These are phyloP conservation scores for Luffa aegyptiaca DNA, from an alignment of 306 rosid genomes.

Conservation along the genomic window DNA sequence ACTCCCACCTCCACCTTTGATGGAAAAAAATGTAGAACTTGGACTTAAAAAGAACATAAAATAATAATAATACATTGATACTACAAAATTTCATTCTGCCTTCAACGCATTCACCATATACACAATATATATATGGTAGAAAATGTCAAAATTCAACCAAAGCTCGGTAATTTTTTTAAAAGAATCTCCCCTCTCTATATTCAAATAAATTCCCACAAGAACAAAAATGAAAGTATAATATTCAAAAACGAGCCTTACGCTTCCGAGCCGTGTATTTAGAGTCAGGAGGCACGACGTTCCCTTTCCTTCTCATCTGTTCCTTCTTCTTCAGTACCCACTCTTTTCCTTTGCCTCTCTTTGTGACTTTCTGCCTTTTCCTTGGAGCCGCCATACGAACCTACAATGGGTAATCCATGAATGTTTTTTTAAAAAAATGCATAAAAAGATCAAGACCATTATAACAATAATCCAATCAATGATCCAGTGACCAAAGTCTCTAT, in stretches of 20 bases:
- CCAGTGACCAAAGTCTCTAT: neutral
- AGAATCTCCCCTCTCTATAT: neutral
- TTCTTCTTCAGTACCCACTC: constrained; percentile 82
- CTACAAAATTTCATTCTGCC: neutral
- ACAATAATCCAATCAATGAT: neutral
- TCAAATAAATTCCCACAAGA: neutral
- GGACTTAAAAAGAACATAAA: neutral
- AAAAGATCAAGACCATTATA: neutral
- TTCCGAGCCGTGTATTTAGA: constrained; percentile 80
- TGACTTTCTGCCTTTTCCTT: constrained; percentile 49
- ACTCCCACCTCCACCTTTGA: too few species aligned
- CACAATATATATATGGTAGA: neutral
- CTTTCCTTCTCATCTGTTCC: constrained; percentile 86
- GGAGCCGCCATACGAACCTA: constrained; percentile 73
- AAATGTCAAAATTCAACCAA: neutral
- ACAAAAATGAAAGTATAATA: neutral
- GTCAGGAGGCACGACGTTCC: constrained; percentile 61
- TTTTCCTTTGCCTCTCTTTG: constrained; percentile 55
- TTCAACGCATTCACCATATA: neutral
- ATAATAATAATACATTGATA: too few species aligned
- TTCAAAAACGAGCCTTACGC: constrained; percentile 68
- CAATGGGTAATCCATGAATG: neutral
- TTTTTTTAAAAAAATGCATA: neutral
- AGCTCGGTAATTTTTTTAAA: neutral
- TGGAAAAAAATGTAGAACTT: too few species aligned